Conservation (phyloP, 306 rosid genomes). For the Prunus dulcis region DNA sequence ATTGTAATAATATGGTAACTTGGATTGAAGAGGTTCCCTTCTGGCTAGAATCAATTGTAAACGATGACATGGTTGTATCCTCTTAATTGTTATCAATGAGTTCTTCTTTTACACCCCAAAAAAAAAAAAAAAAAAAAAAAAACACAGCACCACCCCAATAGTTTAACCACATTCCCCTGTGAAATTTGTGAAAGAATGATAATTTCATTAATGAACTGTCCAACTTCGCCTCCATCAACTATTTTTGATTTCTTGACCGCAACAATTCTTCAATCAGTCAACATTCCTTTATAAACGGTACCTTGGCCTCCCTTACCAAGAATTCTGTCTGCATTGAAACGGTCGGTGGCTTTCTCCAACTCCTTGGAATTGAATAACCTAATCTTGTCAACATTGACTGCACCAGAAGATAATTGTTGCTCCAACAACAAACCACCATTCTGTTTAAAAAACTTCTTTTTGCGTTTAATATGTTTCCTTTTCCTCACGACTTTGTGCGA, state of each 20-base stretch:
- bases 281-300: slow-evolving; percentile 27
- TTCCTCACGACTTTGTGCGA: slow-evolving; percentile 3
- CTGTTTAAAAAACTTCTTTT: slow-evolving; percentile 3
- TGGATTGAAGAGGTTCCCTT: too few relatives aligned
- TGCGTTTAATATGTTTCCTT: slow-evolving; percentile 9
- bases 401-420: too few relatives aligned
- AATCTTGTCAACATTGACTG: background rate
- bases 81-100: too few relatives aligned
- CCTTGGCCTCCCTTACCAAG: slow-evolving; percentile 33
- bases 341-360: slow-evolving; percentile 17
- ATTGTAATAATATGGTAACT: too few relatives aligned
- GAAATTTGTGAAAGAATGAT: slow-evolving; percentile 8
- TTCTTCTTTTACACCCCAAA: too few relatives aligned
- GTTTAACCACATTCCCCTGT: slow-evolving; percentile 8
- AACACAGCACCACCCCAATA: slow-evolving; percentile 1
- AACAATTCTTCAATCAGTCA: slow-evolving; percentile 13
- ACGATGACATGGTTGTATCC: too few relatives aligned
- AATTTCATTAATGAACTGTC: slow-evolving; percentile 6
- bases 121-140: too few relatives aligned
- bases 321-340: slow-evolving; percentile 8
- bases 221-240: background rate
- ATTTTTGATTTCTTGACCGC: slow-evolving; percentile 26
- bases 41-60: too few relatives aligned
- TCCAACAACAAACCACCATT: slow-evolving; percentile 21
- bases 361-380: slow-evolving; percentile 7